Evolutionary conservation across 495 filamentous ascomycete species (phyloP).

Genomic region (Aspergillus panamensis): DNA sequence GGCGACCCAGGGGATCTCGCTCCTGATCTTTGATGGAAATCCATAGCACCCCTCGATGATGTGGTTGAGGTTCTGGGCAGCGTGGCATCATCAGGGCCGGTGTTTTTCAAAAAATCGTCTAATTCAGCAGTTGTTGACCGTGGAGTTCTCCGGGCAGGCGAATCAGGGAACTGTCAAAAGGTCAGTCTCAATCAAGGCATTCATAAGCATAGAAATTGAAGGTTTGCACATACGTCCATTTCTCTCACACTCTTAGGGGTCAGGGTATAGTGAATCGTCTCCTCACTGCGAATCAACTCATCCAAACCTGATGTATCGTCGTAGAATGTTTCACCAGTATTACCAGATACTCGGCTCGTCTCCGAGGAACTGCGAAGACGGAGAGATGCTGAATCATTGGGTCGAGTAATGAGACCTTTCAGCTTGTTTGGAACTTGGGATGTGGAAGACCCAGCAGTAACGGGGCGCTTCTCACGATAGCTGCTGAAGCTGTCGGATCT

Average conservation of each 20-base stretch:
- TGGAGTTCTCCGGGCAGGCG: slow-evolving; percentile 33
- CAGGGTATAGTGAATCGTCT: slow-evolving; percentile 90
- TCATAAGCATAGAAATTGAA: not conserved
- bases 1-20: slow-evolving; percentile 25
- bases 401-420: slow-evolving; percentile 45
- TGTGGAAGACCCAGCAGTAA: slow-evolving; percentile 52
- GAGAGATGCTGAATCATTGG: slow-evolving; percentile 25
- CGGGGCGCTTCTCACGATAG: slow-evolving; percentile 47
- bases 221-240: slow-evolving; percentile 61
- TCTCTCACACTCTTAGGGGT: slow-evolving; percentile 87
- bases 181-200: not conserved
- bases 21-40: slow-evolving; percentile 18
- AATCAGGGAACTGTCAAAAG: slow-evolving; percentile 39
- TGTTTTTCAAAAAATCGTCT: slow-evolving; percentile 38
- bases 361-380: slow-evolving; percentile 49
- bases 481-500: slow-evolving; percentile 47
- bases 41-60: slow-evolving; percentile 25
- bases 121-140: slow-evolving; percentile 36
- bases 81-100: slow-evolving; percentile 27
- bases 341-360: slow-evolving; percentile 37
- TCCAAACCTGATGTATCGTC: slow-evolving; percentile 66
- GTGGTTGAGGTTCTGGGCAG: slow-evolving; percentile 22
- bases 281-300: slow-evolving; percentile 80
- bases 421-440: slow-evolving; percentile 52
- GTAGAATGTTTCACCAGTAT: slow-evolving; percentile 38